A percentile compares a stretch with the other conserved stretches of the same genome.
phyloP scores from a whole-genome alignment of 148 eudicot genomes.

The Suaeda aralocaspica region DNA sequence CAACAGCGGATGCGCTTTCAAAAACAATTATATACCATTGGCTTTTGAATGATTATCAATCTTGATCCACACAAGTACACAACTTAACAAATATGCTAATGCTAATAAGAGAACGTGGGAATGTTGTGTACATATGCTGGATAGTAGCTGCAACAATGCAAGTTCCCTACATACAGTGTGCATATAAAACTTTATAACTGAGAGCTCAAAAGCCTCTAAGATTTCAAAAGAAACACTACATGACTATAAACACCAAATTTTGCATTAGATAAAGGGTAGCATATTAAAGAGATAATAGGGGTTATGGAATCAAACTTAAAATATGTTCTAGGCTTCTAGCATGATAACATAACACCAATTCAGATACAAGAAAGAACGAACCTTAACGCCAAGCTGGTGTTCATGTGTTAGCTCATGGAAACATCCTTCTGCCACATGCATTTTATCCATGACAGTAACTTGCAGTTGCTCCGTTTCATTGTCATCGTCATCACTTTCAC shows the following conservation, averaged over 20 bases:
- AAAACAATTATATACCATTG: neutral
- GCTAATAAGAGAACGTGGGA: neutral
- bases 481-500: constrained; percentile 60
- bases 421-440: constrained; percentile 61
- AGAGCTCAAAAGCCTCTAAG: neutral
- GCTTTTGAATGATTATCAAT: neutral
- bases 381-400: constrained; percentile 56
- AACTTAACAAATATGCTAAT: neutral
- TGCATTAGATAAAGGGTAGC: no score
- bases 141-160: neutral
- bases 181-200: neutral
- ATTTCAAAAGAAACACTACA: neutral
- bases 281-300: no score
- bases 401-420: constrained; percentile 65
- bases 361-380: constrained; percentile 25
- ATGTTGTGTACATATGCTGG: neutral
- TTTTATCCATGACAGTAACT: constrained; percentile 49
- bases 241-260: neutral
- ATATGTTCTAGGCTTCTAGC: no score
- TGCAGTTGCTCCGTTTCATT: constrained; percentile 35
- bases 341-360: neutral
- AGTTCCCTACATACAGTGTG: neutral
- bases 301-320: no score
- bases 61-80: neutral
- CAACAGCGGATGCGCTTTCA: neutral